These are phyloP conservation scores for Mucor velutinosus DNA, from an alignment of 371 early-diverging fungal genomes.

Conservation along the genomic window DNA sequence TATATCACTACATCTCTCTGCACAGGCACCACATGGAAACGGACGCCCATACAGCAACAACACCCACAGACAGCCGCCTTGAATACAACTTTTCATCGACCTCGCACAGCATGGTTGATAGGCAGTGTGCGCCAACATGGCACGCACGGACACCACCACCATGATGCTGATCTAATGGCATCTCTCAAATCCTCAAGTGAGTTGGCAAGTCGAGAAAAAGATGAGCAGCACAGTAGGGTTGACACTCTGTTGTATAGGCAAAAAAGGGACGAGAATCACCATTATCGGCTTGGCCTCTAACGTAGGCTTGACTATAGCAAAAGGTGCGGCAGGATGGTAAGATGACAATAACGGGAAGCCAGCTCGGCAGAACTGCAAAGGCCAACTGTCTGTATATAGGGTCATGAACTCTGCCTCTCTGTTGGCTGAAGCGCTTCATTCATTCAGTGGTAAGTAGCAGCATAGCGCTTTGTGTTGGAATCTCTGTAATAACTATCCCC, in stretches of 20 bases:
- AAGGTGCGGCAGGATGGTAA: conserved; percentile 68
- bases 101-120: background rate
- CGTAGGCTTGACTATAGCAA: conserved; percentile 63
- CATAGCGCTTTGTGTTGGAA: background rate
- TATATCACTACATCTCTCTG: background rate
- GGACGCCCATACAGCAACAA: background rate
- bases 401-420: conserved; percentile 72
- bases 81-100: background rate
- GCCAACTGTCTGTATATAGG: conserved; percentile 24
- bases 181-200: conserved; percentile 24
- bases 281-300: conserved; percentile 67
- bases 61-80: background rate
- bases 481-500: background rate
- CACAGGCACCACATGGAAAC: background rate
- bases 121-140: conserved; percentile 24
- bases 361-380: too few relatives aligned
- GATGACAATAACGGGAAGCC: background rate
- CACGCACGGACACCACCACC: conserved; percentile 20
- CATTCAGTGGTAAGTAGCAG: conserved; percentile 55
- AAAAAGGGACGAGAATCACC: conserved; percentile 64
- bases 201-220: background rate
- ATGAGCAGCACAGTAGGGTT: background rate
- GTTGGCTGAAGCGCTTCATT: conserved; percentile 72
- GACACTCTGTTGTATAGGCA: conserved; percentile 26
- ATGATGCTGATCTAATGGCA: conserved; percentile 22